Evolutionary conservation across 2,329 filamentous ascomycete species (phyloP).

Genomic region (Chaetomium globosum): DNA sequence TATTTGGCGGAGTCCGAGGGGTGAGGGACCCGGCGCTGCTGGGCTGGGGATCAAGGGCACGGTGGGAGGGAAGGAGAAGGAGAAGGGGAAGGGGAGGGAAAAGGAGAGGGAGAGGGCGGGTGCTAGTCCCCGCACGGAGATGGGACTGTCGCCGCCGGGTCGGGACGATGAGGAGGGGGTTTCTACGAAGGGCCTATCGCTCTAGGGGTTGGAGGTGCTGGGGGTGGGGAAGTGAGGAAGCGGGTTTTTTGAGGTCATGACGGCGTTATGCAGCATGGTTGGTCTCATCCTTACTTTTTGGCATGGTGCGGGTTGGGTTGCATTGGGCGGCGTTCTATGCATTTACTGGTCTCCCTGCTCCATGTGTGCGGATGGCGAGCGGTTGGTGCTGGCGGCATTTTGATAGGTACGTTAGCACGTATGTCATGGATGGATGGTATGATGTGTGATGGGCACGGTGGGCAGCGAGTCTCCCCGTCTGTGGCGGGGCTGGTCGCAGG

Average conservation of each 20-base stretch:
- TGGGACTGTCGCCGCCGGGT: constrained; percentile 19
- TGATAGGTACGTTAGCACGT: constrained; percentile 2
- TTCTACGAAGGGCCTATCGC: constrained; percentile 17
- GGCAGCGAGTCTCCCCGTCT: not conserved
- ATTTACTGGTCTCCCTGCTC: constrained; percentile 19
- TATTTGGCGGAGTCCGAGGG: constrained; percentile 27
- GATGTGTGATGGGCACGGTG: not conserved
- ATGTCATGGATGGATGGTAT: not conserved
- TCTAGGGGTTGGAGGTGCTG: not conserved
- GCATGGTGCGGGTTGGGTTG: constrained; percentile 27
- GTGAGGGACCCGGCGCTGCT: constrained; percentile 26
- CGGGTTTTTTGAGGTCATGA: not conserved
- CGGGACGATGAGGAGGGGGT: constrained; percentile 11
- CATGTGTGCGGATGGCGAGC: constrained; percentile 11
- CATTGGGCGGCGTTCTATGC: constrained; percentile 20
- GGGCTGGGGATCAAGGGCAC: constrained; percentile 22
- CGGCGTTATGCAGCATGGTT: constrained; percentile 2
- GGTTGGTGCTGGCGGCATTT: constrained; percentile 7
- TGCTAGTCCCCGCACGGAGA: constrained; percentile 9
- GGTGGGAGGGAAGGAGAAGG: constrained; percentile 49
- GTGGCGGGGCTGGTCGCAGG: not conserved
- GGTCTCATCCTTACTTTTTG: constrained; percentile 31
- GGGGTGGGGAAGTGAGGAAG: not conserved
- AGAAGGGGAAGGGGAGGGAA: constrained; percentile 51
- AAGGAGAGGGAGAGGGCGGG: constrained; percentile 19